These are phyloP conservation scores for Fomitopsis betulina DNA, from an alignment of 1,284 basidiomycete genomes.

Conservation along the genomic window DNA sequence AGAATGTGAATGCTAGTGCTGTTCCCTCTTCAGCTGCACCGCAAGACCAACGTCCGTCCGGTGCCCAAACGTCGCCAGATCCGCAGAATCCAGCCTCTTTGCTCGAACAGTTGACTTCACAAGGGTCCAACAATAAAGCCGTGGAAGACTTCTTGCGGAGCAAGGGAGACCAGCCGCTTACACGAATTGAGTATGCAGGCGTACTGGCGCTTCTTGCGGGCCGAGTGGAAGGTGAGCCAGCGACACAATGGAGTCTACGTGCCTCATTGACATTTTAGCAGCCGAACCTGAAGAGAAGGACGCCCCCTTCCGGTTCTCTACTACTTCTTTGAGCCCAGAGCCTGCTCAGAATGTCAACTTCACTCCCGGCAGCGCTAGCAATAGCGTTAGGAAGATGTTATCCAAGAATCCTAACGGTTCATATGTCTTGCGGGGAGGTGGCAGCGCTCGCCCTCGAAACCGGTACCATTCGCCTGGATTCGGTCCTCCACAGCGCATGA, in stretches of 20 bases:
- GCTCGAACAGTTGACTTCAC: not conserved
- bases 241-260: not conserved
- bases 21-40: not conserved
- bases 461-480: conserved; percentile 68
- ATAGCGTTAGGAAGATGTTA: conserved; percentile 43
- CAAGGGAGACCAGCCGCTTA: conserved; percentile 22
- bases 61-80: not conserved
- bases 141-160: conserved; percentile 20
- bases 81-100: not conserved
- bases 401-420: conserved; percentile 67
- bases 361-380: conserved; percentile 17
- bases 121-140: conserved; percentile 14
- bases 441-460: conserved; percentile 60
- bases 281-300: conserved; percentile 27
- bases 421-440: conserved; percentile 65
- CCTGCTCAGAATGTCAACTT: conserved; percentile 34
- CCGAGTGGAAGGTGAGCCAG: conserved; percentile 33
- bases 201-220: conserved; percentile 47
- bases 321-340: conserved; percentile 37
- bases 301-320: conserved; percentile 59
- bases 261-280: not conserved
- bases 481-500: conserved; percentile 40
- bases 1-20: not conserved
- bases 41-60: not conserved
- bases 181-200: conserved; percentile 46